phyloP scores from a whole-genome alignment of 805 yeast species.

The Maudiozyma barnettii region DNA sequence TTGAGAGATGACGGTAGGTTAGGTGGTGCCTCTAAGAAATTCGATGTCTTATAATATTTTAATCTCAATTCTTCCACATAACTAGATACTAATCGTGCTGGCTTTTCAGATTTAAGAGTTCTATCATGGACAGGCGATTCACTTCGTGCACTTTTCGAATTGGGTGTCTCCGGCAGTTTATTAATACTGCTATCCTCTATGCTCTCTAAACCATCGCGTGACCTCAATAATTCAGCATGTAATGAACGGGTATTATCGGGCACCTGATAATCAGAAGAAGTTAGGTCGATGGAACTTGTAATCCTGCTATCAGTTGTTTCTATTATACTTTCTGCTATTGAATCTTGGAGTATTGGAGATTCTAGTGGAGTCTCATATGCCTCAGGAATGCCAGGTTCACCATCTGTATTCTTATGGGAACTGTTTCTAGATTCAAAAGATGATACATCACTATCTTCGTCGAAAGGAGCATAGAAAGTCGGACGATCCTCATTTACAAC shows the following conservation, averaged over 20 bases:
- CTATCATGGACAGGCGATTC: not conserved
- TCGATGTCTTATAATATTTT: constrained; percentile 26
- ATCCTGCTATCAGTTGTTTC: not conserved
- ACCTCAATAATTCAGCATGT: not conserved
- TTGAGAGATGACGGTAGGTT: constrained; percentile 27
- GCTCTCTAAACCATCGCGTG: not conserved
- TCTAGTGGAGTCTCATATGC: not conserved
- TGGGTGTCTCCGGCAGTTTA: not conserved
- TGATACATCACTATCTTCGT: constrained; percentile 6
- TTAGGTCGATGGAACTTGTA: not conserved
- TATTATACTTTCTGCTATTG: not conserved
- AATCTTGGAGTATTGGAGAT: not conserved
- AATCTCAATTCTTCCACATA: constrained; percentile 28
- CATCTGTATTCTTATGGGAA: not conserved
- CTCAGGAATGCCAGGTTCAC: not conserved
- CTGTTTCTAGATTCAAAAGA: not conserved
- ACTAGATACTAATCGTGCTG: constrained; percentile 24
- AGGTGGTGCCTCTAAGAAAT: constrained; percentile 30
- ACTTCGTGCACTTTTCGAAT: constrained; percentile 3
- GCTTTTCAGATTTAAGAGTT: constrained; percentile 11
- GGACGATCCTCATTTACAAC: constrained; percentile 27
- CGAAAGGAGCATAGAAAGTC: constrained; percentile 17
- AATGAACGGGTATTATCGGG: not conserved
- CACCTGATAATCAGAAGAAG: not conserved
- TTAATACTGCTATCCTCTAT: not conserved